A percentile compares a stretch with the other conserved stretches of the same genome.
These are phyloP conservation scores for Penicillium sp. DNA, from an alignment of 2,329 filamentous ascomycete species.

Conservation along the genomic window DNA sequence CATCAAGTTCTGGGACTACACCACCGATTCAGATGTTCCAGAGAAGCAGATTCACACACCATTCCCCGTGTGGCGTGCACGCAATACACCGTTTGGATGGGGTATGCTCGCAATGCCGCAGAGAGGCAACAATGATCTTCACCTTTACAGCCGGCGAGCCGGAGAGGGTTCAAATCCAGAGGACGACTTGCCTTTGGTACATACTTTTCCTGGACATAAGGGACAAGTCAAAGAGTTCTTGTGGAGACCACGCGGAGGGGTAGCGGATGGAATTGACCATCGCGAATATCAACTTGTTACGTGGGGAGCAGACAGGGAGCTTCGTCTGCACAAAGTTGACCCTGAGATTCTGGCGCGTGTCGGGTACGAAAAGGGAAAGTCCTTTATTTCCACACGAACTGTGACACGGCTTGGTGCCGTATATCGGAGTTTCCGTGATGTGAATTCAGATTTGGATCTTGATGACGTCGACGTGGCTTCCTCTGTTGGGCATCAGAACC, in stretches of 20 bases:
- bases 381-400: constrained; percentile 62
- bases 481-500: constrained; percentile 24
- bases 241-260: constrained; percentile 74
- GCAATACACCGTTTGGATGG: constrained; percentile 85
- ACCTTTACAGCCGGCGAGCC: constrained; percentile 70
- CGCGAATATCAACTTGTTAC: constrained; percentile 91
- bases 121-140: constrained; percentile 77
- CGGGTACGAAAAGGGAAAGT: constrained; percentile 68
- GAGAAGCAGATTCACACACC: constrained; percentile 76
- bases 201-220: constrained; percentile 54
- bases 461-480: constrained; percentile 49
- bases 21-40: constrained; percentile 59
- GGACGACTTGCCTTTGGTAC: constrained; percentile 43
- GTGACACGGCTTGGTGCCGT: constrained; percentile 78
- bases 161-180: constrained; percentile 36
- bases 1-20: constrained; percentile 91
- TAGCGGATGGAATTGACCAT: constrained; percentile 68
- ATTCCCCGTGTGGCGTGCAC: constrained; percentile 86
- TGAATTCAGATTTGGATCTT: constrained; percentile 57
- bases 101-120: constrained; percentile 90
- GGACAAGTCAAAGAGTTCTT: constrained; percentile 83
- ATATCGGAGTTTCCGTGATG: constrained; percentile 80
- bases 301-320: constrained; percentile 82
- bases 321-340: constrained; percentile 74
- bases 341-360: constrained; percentile 63